These are phyloP conservation scores for Blastomyces percursus DNA, from an alignment of 2,329 filamentous ascomycete species.

Conservation along the genomic window DNA sequence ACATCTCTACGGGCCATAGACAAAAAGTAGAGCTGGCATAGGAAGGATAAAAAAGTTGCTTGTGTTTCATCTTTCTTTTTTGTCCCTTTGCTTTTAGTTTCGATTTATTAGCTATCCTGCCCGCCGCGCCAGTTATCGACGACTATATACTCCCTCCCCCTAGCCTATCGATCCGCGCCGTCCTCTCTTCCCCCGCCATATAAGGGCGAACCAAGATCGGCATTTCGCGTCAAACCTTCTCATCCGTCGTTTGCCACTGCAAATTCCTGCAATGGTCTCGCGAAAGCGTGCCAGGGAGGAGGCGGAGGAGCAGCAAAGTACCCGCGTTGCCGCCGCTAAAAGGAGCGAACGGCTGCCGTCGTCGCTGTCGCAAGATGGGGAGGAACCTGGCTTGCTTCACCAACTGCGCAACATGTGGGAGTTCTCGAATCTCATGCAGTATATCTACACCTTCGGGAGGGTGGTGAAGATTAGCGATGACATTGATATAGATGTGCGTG, in stretches of 20 bases:
- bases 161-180: not conserved
- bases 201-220: not conserved
- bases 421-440: conserved; percentile 88
- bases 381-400: conserved; percentile 42
- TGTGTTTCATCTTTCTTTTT: not conserved
- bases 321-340: conserved; percentile 15
- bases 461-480: conserved; percentile 81
- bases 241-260: not conserved
- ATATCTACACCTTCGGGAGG: conserved; percentile 81
- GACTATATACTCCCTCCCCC: not conserved
- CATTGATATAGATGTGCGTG: conserved; percentile 73
- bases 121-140: not conserved
- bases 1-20: not conserved
- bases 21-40: not conserved
- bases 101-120: not conserved
- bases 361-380: conserved; percentile 23
- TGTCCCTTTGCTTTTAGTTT: not conserved
- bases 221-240: not conserved
- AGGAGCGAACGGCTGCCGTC: conserved; percentile 20
- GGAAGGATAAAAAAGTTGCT: not conserved
- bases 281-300: conserved; percentile 47
- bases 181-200: not conserved
- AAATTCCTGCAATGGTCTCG: conserved; percentile 35
- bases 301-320: conserved; percentile 34
- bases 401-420: conserved; percentile 86